These are phyloP conservation scores for Echinochloa phyllopogon DNA, from an alignment of 176 grass and related monocot species.

Conservation along the genomic window DNA sequence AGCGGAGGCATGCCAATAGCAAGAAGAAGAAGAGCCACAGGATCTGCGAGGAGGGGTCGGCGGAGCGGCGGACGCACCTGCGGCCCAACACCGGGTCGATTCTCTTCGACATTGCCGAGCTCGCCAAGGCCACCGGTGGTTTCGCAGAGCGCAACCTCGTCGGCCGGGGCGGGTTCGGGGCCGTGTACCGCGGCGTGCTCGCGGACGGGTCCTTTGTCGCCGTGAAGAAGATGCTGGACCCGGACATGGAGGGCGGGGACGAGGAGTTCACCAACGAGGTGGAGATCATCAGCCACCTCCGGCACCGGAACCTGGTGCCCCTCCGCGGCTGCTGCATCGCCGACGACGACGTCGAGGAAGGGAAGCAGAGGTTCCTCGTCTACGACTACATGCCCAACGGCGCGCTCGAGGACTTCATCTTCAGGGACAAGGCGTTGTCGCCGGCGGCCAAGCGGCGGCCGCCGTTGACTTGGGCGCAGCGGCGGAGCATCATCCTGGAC, in stretches of 20 bases:
- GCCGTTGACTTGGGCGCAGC: constrained; percentile 67
- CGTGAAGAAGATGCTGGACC: constrained; percentile 87
- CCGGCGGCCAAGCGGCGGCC: constrained; percentile 17
- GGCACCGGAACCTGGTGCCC: constrained; percentile 85
- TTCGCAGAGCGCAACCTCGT: constrained; percentile 72
- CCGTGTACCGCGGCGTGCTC: constrained; percentile 76
- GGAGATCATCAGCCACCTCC: constrained; percentile 83
- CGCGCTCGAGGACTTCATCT: constrained; percentile 75
- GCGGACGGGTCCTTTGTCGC: constrained; percentile 70
- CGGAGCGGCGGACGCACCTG: constrained; percentile 52
- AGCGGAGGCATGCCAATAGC: constrained; percentile 24
- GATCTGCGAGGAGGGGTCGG: constrained; percentile 40
- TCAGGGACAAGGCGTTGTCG: background rate
- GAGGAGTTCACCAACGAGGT: constrained; percentile 89
- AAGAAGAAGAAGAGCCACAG: constrained; percentile 36
- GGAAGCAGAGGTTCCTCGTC: constrained; percentile 76
- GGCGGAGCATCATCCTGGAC: constrained; percentile 81
- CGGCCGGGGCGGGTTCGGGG: constrained; percentile 81
- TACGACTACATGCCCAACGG: constrained; percentile 94
- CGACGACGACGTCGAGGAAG: constrained; percentile 68
- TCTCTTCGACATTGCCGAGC: constrained; percentile 65
- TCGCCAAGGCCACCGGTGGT: constrained; percentile 65
- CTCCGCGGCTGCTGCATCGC: constrained; percentile 83
- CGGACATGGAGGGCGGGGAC: constrained; percentile 65
- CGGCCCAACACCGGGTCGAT: constrained; percentile 85